Evolutionary conservation across 139 green algal species (phyloP), one percentile per base, ranked within the genome.

Genomic region (Chlorella sp.): DNA sequence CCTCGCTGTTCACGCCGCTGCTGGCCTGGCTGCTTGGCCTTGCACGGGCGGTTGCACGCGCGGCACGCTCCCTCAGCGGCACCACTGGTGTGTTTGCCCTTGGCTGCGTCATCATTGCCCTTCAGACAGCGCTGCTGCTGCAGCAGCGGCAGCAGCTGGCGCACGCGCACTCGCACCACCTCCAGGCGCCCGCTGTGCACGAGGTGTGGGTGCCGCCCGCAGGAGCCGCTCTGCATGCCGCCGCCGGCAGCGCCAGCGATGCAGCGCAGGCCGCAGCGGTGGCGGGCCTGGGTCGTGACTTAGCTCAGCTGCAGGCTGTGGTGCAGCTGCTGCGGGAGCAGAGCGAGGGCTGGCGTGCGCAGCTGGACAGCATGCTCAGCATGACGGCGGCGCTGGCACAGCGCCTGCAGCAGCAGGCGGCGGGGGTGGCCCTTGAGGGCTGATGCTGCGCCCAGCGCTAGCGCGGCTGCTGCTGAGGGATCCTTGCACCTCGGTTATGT

Each of bases 111-210:
- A 68, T 88, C 24, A 60, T 88, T 26, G 84, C 84, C 14, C 4
- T 81, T 30, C 84, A 88, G 68, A 39, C 71, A 7, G 84, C 84
- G 12, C 24, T 88, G 28, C 48, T 88, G 34, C 30, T 88, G 84
- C 68, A 88, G 84, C 84, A 81, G 39, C 84, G 84, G 39, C 84
- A 80, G 83, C 64, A 88, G 83, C n/a, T 86, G 16, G 60, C 57
- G 36, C n/a, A 80, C 37, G 37, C 40, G 84, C 39, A 42, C 1
- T 16, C 42, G 12, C 84, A 77, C 75, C 75, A 37, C 11, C n/a
- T 19, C 34, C 36, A 28, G 73, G 30, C 24, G 32, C n/a, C 28
- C n/a, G 11, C 24, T 28, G 26, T 66, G 66, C 83, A 53, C 21
- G 61, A 26, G 14, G 16, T 42, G 16, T 26, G 16, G 75, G 2